Conservation (phyloP, 768 basidiomycete genomes). For the Mycena metata region DNA sequence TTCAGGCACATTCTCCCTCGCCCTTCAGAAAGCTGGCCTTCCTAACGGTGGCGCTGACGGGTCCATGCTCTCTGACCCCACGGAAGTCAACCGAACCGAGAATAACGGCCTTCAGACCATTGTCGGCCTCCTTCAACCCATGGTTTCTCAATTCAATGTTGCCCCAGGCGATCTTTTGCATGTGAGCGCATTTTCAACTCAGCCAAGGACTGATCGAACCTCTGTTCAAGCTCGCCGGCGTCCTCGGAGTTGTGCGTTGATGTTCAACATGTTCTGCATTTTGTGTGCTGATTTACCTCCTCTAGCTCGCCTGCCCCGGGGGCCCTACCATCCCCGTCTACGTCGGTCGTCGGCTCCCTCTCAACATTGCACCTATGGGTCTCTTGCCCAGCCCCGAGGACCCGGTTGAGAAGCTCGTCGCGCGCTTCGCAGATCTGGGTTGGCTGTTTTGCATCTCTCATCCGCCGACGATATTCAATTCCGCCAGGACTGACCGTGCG, state of each 20-base stretch:
- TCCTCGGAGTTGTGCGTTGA: slow-evolving; percentile 16
- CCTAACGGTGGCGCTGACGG: slow-evolving; percentile 34
- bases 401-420: slow-evolving; percentile 23
- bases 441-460: too few species aligned
- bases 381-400: slow-evolving; percentile 26
- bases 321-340: slow-evolving; percentile 31
- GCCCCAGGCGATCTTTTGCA: slow-evolving; percentile 33
- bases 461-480: too few species aligned
- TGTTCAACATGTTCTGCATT: too few species aligned
- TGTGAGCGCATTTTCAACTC: background rate
- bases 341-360: slow-evolving; percentile 29
- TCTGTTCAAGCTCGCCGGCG: slow-evolving; percentile 8
- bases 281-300: background rate
- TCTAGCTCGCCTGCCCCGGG: slow-evolving; percentile 34
- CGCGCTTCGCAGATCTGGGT: slow-evolving; percentile 34
- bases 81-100: slow-evolving; percentile 27
- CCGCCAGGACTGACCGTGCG: too few species aligned
- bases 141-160: slow-evolving; percentile 29
- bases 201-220: background rate
- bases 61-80: slow-evolving; percentile 28
- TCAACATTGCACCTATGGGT: slow-evolving; percentile 18
- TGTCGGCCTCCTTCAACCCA: slow-evolving; percentile 22
- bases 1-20: slow-evolving; percentile 30
- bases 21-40: background rate
- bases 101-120: slow-evolving; percentile 37